Evolutionary conservation across 2,329 filamentous ascomycete genomes (phyloP), one percentile per base, ranked within the genome.

Genomic region (Arthrobotrys sinensis): DNA sequence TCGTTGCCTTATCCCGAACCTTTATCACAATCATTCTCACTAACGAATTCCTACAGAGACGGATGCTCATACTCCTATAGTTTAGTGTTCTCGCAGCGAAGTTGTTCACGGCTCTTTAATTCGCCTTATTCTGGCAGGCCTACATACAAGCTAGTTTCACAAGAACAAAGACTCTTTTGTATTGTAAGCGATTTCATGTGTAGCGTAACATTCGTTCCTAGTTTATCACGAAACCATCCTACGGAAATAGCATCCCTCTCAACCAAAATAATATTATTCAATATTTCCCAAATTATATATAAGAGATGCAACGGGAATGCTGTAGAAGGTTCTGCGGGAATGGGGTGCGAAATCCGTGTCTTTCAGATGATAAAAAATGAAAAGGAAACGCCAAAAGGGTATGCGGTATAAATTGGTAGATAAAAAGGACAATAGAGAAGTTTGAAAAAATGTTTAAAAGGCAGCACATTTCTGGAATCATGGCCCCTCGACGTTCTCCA

Each of bases 171-270:
- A 14, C 7, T 50, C 8, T 14, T 28, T 50, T 4, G 24, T 4
- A 50, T 46, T 19, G 5, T 50, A 21, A 50, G 28, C 57, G 71
- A 76, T 38, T 38, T 66, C 11, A 53, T 52, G 38, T 66, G 3
- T 3, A 52, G 43, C 21, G 36, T 67, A 52, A 21, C 36, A 10
- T 67, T 50, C 28, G 5, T 55, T 50, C 24, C 5, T 48, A 16
- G 28, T 34, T 53, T n/a, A 32, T 34, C 16, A 19, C 14, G 6
- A 8, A n/a, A n/a, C n/a, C n/a, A n/a, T n/a, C n/a, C n/a, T n/a
- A n/a, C n/a, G n/a, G n/a, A n/a, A n/a, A n/a, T n/a, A n/a, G n/a
- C 14, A 10, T 6, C 2, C 40, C 7, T 50, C 46, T 53, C 28
- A 6, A 16, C 50, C 50, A 24, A 10, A 53, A 32, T 34, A 53